Conservation (phyloP, 352 stramenopile species). For the Phytophthora brassicae region DNA sequence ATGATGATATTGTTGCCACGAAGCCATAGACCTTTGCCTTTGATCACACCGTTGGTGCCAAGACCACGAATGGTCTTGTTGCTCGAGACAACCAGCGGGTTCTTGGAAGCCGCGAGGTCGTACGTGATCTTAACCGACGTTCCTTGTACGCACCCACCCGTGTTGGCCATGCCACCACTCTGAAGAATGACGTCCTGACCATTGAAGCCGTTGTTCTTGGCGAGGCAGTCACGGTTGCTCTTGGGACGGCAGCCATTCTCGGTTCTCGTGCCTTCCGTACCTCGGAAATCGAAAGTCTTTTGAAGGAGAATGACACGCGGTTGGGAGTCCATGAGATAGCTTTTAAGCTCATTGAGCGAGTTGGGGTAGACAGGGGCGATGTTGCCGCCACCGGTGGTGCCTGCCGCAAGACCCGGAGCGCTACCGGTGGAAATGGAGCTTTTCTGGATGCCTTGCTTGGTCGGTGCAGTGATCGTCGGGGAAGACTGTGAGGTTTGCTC, state of each 20-base stretch:
- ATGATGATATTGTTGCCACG: slow-evolving; percentile 40
- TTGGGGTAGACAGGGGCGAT: slow-evolving; percentile 41
- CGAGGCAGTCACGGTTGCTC: slow-evolving; percentile 42
- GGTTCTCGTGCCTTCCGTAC: slow-evolving; percentile 49
- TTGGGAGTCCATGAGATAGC: slow-evolving; percentile 39
- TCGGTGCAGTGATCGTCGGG: not conserved
- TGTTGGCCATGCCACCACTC: slow-evolving; percentile 52
- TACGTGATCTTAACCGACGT: slow-evolving; percentile 29
- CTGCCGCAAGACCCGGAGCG: slow-evolving; percentile 19
- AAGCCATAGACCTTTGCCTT: slow-evolving; percentile 38
- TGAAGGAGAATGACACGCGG: slow-evolving; percentile 56
- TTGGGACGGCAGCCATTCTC: slow-evolving; percentile 49
- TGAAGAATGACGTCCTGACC: slow-evolving; percentile 59
- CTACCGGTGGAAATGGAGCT: slow-evolving; percentile 11
- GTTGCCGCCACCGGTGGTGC: slow-evolving; percentile 48
- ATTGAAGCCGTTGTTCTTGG: slow-evolving; percentile 57
- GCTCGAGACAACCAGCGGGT: slow-evolving; percentile 33
- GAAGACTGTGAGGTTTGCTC: not conserved
- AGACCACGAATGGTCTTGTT: slow-evolving; percentile 53
- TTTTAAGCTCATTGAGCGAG: slow-evolving; percentile 43
- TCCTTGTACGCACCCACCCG: slow-evolving; percentile 45
- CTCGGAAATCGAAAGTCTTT: slow-evolving; percentile 51
- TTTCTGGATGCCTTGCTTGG: not conserved
- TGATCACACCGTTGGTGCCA: slow-evolving; percentile 41
- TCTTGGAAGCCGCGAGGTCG: slow-evolving; percentile 25